Percentiles rank a stretch among this genome's conserved stretches.
phyloP scores from a whole-genome alignment of 495 filamentous ascomycete species.

The Aspergillus bridgeri region DNA sequence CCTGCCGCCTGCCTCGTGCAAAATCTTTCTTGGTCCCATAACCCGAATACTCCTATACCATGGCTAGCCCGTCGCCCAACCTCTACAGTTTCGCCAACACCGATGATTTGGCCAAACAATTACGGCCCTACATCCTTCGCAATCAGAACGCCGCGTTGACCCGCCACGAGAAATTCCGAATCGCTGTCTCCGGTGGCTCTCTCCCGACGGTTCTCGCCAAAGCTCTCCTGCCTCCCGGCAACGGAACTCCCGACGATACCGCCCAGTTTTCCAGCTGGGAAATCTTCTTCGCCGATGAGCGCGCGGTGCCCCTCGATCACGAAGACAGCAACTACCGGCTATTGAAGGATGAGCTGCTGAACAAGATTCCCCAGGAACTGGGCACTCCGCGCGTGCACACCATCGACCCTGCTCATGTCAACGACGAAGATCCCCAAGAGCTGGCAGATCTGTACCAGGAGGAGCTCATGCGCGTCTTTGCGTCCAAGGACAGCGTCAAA shows the following conservation, averaged over 20 bases:
- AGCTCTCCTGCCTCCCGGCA: slow-evolving; percentile 65
- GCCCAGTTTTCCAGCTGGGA: slow-evolving; percentile 87
- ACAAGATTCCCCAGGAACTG: slow-evolving; percentile 70
- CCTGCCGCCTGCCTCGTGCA: not conserved
- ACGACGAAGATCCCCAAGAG: slow-evolving; percentile 84
- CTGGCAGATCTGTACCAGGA: slow-evolving; percentile 93
- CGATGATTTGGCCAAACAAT: slow-evolving; percentile 64
- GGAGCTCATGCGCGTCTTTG: slow-evolving; percentile 75
- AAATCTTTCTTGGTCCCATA: slow-evolving; percentile 1
- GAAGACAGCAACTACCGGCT: slow-evolving; percentile 90
- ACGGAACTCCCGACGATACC: slow-evolving; percentile 55
- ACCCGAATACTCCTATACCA: slow-evolving; percentile 21
- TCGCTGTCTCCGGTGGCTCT: slow-evolving; percentile 92
- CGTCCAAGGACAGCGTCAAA: slow-evolving; percentile 81
- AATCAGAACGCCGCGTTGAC: slow-evolving; percentile 72
- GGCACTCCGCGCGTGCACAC: slow-evolving; percentile 69
- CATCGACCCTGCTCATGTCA: slow-evolving; percentile 67
- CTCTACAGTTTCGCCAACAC: slow-evolving; percentile 75
- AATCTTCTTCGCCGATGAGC: slow-evolving; percentile 98
- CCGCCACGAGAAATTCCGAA: slow-evolving; percentile 80
- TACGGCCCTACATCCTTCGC: slow-evolving; percentile 76
- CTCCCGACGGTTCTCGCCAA: slow-evolving; percentile 81
- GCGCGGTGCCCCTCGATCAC: slow-evolving; percentile 86
- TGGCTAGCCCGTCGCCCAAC: slow-evolving; percentile 59
- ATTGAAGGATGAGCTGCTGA: slow-evolving; percentile 79